A percentile compares a stretch with the other conserved stretches of the same genome.
Evolutionary conservation across 2,329 filamentous ascomycete genomes (phyloP).

Genomic region (Pseudocercospora eumusae): DNA sequence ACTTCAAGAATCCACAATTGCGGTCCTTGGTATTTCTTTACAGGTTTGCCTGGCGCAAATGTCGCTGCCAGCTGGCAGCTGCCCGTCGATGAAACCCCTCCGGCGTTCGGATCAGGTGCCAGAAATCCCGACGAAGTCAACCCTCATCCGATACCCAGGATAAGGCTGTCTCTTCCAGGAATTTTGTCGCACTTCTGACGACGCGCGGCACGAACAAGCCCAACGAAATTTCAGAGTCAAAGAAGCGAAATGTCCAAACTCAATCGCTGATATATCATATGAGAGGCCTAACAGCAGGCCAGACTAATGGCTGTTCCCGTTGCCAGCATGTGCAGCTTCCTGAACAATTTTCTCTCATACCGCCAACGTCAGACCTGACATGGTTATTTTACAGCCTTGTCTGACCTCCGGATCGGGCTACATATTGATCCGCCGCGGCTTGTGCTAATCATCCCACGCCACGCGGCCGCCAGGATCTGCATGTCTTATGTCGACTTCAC

Average conservation of each 20-base stretch:
- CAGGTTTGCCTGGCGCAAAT: no score
- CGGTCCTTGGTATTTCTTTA: neutral
- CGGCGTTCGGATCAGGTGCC: no score
- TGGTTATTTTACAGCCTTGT: slow-evolving; percentile 9
- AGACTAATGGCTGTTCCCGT: slow-evolving; percentile 1
- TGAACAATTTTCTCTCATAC: neutral
- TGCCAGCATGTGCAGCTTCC: slow-evolving; percentile 5
- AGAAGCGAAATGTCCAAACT: neutral
- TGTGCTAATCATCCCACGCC: neutral
- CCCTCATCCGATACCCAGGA: neutral
- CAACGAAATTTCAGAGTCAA: neutral
- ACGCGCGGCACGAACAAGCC: neutral
- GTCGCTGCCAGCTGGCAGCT: no score
- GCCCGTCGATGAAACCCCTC: no score
- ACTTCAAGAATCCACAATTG: neutral
- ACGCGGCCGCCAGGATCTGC: neutral
- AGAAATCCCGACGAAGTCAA: no score
- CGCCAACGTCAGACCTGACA: neutral
- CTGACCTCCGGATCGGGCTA: neutral
- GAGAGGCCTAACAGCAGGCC: neutral
- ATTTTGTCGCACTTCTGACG: neutral
- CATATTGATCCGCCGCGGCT: neutral
- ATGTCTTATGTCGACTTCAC: slow-evolving; percentile 1
- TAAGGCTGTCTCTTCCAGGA: neutral
- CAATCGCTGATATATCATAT: neutral